Evolutionary conservation across 495 filamentous ascomycete genomes (phyloP).

Genomic region (Elasticomyces elasticus): DNA sequence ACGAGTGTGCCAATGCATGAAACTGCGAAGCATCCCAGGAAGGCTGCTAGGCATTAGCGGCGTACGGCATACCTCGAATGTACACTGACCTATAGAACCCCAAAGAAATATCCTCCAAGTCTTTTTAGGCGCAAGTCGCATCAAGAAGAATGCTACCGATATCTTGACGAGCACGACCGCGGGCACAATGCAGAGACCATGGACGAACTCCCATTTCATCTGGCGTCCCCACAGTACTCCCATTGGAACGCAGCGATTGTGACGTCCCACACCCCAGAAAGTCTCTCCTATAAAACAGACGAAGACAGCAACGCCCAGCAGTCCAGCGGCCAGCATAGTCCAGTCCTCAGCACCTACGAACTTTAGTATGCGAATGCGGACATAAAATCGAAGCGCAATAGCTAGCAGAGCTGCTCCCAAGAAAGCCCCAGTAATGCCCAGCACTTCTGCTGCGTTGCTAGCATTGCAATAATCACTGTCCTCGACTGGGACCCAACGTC

Average conservation of each 20-base stretch:
- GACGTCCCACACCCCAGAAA: slow-evolving; percentile 25
- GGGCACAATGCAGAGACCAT: slow-evolving; percentile 13
- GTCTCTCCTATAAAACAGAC: slow-evolving; percentile 24
- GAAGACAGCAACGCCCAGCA: slow-evolving; percentile 19
- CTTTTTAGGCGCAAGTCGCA: slow-evolving; percentile 22
- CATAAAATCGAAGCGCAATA: slow-evolving; percentile 26
- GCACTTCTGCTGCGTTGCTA: slow-evolving; percentile 23
- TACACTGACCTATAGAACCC: slow-evolving; percentile 21
- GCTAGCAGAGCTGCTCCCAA: slow-evolving; percentile 18
- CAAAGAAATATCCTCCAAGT: slow-evolving; percentile 23
- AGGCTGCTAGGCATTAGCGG: slow-evolving; percentile 15
- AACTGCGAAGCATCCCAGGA: slow-evolving; percentile 23
- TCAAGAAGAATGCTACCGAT: slow-evolving; percentile 28
- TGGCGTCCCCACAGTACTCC: neutral
- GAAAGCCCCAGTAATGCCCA: slow-evolving; percentile 24
- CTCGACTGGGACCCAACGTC: neutral
- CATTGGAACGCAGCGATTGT: slow-evolving; percentile 7
- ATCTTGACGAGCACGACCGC: slow-evolving; percentile 24
- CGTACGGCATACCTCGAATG: neutral
- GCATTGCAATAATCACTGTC: slow-evolving; percentile 17
- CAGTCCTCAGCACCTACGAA: slow-evolving; percentile 29
- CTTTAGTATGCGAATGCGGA: slow-evolving; percentile 25
- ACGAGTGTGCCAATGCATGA: slow-evolving; percentile 26
- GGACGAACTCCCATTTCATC: slow-evolving; percentile 18
- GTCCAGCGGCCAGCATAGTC: slow-evolving; percentile 27